Evolutionary conservation across 2,329 filamentous ascomycete species (phyloP), one percentile per base, ranked within the genome.

Genomic region (Nakataea oryzae): DNA sequence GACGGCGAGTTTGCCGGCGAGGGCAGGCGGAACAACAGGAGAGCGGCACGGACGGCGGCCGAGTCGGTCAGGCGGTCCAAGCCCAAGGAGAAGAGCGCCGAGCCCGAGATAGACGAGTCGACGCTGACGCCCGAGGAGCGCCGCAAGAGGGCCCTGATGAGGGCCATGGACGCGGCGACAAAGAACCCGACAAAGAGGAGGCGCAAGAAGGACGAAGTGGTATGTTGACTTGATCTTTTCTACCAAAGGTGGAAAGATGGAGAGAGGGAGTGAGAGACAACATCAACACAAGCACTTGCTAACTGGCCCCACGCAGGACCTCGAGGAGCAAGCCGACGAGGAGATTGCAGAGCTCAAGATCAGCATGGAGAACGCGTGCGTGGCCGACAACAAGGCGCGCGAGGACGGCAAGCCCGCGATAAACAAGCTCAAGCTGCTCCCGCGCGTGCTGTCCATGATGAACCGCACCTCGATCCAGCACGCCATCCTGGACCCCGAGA

Each of bases 401-500:
- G 84, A 89, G 66, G 82, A 86, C 60, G 87, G 89, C 66, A 82
- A 91, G 70, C 91, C 93, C 0, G 95, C 95, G 32, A 85, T 92
- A 64, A 88, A 96, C 77, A 99, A 99, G 78, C 84, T 99, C 57
- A 92, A 93, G 76, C 88, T 99, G 67, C 85, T 99, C 21, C 93
- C 93, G 1, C 89, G 96, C 72, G 95, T 99, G 17, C 87, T 93
- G 58, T 86, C 87, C 56, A 81, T 97, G 26, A 83, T 99, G 64
- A 97, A 96, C 74, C 90, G 92, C 70, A 96, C 93, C 74, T 91
- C 90, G 61, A 85, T 93, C 30, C 90, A 90, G 70, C 82, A 91
- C 67, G 89, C 90, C 32, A 87, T 97, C 59, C 86, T 97, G 54
- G 93, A 97, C 67, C 93, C 93, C 0, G 95, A 99, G 71, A 96